Conservation (phyloP, 768 basidiomycete species). For the Suillus subaureus region DNA sequence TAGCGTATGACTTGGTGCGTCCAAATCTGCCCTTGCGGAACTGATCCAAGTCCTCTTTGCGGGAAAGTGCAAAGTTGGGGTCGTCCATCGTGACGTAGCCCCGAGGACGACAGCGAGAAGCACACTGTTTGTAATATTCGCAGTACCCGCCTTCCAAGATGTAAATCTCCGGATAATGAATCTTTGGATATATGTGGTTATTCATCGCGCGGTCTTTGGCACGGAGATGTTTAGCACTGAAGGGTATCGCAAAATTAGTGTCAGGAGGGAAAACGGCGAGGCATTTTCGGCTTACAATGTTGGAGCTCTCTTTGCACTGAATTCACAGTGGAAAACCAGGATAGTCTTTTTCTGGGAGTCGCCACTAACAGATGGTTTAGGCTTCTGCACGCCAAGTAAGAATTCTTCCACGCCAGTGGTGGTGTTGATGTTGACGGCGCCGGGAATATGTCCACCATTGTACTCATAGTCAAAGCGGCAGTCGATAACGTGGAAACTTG, state of each 20-base stretch:
- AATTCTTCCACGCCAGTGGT: conserved; percentile 78
- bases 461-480: conserved; percentile 99
- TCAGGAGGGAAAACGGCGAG: background rate
- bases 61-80: conserved; percentile 76
- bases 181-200: conserved; percentile 85
- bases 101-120: conserved; percentile 73
- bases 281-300: conserved; percentile 70
- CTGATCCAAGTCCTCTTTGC: conserved; percentile 86
- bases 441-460: conserved; percentile 87
- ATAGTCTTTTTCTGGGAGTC: conserved; percentile 77
- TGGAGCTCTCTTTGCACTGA: conserved; percentile 92
- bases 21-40: conserved; percentile 89
- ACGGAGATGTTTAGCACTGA: conserved; percentile 90
- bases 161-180: conserved; percentile 96
- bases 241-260: conserved; percentile 10
- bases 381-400: conserved; percentile 65
- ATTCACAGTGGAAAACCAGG: conserved; percentile 97
- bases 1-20: conserved; percentile 92
- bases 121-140: conserved; percentile 74
- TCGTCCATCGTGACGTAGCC: conserved; percentile 96
- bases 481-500: conserved; percentile 82
- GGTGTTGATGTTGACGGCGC: conserved; percentile 91
- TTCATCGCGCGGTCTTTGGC: conserved; percentile 89
- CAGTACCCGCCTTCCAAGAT: conserved; percentile 96
- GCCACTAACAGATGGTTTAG: conserved; percentile 73